These are phyloP conservation scores for Candida freyschussii DNA, from an alignment of 1,139 yeast species.

Conservation along the genomic window DNA sequence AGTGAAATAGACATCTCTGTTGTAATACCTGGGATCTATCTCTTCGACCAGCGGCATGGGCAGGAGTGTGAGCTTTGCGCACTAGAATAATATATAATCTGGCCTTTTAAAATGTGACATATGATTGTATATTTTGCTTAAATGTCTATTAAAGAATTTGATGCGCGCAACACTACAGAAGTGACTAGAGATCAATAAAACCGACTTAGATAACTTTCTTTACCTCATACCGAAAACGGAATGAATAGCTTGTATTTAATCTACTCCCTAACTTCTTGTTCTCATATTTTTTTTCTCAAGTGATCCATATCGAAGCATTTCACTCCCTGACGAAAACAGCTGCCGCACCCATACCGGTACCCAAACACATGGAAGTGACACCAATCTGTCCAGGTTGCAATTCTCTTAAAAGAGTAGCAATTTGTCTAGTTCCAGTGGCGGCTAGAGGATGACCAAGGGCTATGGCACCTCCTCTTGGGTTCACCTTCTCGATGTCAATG, in stretches of 20 bases:
- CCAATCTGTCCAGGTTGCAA: conserved; percentile 79
- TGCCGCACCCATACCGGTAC: conserved; percentile 99
- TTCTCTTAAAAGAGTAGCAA: conserved; percentile 81
- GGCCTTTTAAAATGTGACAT: too few species aligned
- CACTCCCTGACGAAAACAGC: conserved; percentile 70
- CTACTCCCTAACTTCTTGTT: too few species aligned
- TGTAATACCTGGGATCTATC: conserved; percentile 15
- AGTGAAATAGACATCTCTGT: conserved; percentile 24
- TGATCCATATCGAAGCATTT: not conserved
- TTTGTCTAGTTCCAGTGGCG: conserved; percentile 92
- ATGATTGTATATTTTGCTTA: too few species aligned
- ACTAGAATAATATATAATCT: too few species aligned
- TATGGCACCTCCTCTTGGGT: conserved; percentile 93
- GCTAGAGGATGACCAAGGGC: conserved; percentile 97
- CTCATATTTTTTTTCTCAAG: too few species aligned
- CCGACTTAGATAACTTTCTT: too few species aligned
- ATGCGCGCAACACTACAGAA: too few species aligned
- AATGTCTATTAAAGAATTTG: too few species aligned
- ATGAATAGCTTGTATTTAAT: too few species aligned
- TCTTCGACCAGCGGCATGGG: conserved; percentile 20
- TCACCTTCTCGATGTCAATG: conserved; percentile 68
- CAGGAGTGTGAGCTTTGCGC: too few species aligned
- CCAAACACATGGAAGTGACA: conserved; percentile 93
- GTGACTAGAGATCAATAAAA: too few species aligned
- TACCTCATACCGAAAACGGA: too few species aligned